These are phyloP conservation scores for Pythium phragmiticola DNA, from an alignment of 352 stramenopile species.

Conservation along the genomic window DNA sequence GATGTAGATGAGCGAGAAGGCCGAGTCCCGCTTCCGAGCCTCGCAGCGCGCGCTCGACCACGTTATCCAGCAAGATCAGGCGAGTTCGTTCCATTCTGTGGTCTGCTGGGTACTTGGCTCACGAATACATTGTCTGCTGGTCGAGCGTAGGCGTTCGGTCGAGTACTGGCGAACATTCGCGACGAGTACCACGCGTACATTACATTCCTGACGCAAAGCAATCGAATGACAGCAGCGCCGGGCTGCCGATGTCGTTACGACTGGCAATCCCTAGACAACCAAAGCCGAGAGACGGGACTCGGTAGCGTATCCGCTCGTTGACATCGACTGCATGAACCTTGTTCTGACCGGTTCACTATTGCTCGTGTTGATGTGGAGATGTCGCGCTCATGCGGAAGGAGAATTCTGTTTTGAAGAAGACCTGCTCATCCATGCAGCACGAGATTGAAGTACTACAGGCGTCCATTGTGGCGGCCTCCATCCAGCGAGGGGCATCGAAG, in stretches of 20 bases:
- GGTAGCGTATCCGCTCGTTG: conserved; percentile 7
- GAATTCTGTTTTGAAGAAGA: conserved; percentile 52
- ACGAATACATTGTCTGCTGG: neutral
- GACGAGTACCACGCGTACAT: conserved; percentile 63
- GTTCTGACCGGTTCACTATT: neutral
- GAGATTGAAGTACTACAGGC: conserved; percentile 51
- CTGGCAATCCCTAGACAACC: conserved; percentile 19
- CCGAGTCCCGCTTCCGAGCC: conserved; percentile 43
- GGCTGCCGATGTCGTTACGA: conserved; percentile 3
- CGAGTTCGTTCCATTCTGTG: conserved; percentile 13
- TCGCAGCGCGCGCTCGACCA: conserved; percentile 51
- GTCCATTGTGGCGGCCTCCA: conserved; percentile 24
- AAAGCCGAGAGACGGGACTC: conserved; percentile 26
- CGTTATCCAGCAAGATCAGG: conserved; percentile 62
- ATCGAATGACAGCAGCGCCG: neutral
- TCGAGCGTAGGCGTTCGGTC: conserved; percentile 43
- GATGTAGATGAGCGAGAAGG: conserved; percentile 53
- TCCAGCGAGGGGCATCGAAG: conserved; percentile 1
- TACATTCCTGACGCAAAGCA: conserved; percentile 29
- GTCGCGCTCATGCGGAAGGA: conserved; percentile 50
- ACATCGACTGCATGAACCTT: neutral
- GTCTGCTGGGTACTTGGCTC: neutral
- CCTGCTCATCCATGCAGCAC: conserved; percentile 42
- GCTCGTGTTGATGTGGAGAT: conserved; percentile 18
- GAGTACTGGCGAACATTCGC: conserved; percentile 52